Evolutionary conservation across 192 early-diverging fungal genomes (phyloP).

Genomic region (Phlyctochytrium arcticum): DNA sequence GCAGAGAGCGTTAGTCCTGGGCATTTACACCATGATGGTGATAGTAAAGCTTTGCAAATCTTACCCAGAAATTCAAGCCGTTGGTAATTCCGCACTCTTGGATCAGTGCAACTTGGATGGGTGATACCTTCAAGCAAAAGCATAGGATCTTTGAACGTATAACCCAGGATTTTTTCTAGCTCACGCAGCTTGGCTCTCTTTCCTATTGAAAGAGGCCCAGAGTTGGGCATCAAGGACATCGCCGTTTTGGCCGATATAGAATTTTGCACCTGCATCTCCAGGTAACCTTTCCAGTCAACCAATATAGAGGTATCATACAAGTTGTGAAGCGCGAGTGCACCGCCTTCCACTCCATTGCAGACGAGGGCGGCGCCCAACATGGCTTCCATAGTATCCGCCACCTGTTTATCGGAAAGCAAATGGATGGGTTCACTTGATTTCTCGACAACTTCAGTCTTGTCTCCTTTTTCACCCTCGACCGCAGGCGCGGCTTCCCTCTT

Average conservation of each 20-base stretch:
- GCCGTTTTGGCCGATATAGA: too few relatives aligned
- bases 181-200: neutral
- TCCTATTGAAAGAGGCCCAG: neutral
- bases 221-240: neutral
- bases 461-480: neutral
- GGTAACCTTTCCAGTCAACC: slow-evolving; percentile 26
- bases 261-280: neutral
- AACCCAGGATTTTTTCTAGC: slow-evolving; percentile 39
- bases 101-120: slow-evolving; percentile 63
- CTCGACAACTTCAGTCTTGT: neutral
- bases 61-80: slow-evolving; percentile 88
- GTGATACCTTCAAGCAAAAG: slow-evolving; percentile 80
- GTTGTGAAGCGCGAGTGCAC: slow-evolving; percentile 22
- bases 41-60: slow-evolving; percentile 58
- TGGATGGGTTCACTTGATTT: neutral
- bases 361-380: slow-evolving; percentile 71
- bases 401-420: slow-evolving; percentile 71
- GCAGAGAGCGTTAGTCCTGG: neutral
- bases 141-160: slow-evolving; percentile 64
- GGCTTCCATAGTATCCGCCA: slow-evolving; percentile 85
- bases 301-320: slow-evolving; percentile 25
- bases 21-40: neutral
- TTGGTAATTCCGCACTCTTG: slow-evolving; percentile 57
- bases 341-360: slow-evolving; percentile 39
- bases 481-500: slow-evolving; percentile 26